These are phyloP conservation scores for Septoria linicola DNA, from an alignment of 2,329 filamentous ascomycete genomes.

Conservation along the genomic window DNA sequence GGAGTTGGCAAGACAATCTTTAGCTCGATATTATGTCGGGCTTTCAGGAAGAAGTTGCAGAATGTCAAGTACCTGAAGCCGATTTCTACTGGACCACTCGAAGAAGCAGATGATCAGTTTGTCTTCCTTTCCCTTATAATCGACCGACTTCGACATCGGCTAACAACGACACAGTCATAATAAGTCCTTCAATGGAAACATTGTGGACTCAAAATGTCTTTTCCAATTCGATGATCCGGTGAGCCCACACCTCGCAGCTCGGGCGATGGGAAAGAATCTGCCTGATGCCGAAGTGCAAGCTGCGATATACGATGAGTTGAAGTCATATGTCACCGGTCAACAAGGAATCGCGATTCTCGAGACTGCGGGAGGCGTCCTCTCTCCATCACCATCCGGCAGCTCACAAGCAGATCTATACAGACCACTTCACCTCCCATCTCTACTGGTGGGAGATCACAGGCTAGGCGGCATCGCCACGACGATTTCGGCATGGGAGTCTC, in stretches of 20 bases:
- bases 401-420: conserved; percentile 77
- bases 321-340: conserved; percentile 44
- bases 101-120: conserved; percentile 71
- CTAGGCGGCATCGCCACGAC: conserved; percentile 79
- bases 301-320: conserved; percentile 43
- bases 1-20: conserved; percentile 83
- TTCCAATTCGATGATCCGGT: conserved; percentile 72
- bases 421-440: conserved; percentile 68
- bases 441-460: conserved; percentile 72
- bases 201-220: conserved; percentile 60
- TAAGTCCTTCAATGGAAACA: conserved; percentile 31
- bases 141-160: too few relatives aligned
- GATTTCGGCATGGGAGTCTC: conserved; percentile 75
- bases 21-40: conserved; percentile 68
- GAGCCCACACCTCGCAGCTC: conserved; percentile 74
- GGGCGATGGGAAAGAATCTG: conserved; percentile 29
- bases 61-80: conserved; percentile 71
- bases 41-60: conserved; percentile 53
- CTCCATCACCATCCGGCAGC: conserved; percentile 71
- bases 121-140: conserved; percentile 14
- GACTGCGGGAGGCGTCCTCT: conserved; percentile 80
- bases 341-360: conserved; percentile 69
- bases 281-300: conserved; percentile 40
- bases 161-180: conserved; percentile 6
- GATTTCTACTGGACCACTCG: conserved; percentile 69